Percentiles rank a stretch among this genome's conserved stretches.
Evolutionary conservation across 768 basidiomycete species (phyloP).

Genomic region (Hysterangium stoloniferum): DNA sequence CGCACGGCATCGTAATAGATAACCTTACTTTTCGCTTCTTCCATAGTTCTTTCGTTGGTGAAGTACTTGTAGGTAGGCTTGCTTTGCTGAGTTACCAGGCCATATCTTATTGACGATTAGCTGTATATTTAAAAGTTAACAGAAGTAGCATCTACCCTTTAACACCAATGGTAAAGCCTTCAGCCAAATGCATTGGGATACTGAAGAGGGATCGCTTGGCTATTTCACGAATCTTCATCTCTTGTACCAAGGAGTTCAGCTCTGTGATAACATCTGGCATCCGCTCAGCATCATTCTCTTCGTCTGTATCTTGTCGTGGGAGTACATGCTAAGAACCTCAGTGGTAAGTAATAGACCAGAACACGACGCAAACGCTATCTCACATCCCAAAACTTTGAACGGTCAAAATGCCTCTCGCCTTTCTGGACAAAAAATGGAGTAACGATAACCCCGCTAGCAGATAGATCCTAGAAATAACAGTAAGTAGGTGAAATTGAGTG

Average conservation of each 20-base stretch:
- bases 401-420: conserved; percentile 57
- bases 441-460: conserved; percentile 67
- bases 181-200: conserved; percentile 71
- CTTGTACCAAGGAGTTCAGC: conserved; percentile 20
- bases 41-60: conserved; percentile 72
- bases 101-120: conserved; percentile 49
- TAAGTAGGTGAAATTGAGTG: neutral
- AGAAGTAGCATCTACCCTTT: conserved; percentile 53
- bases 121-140: neutral
- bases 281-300: conserved; percentile 39
- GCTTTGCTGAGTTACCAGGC: conserved; percentile 80
- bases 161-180: conserved; percentile 67
- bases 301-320: conserved; percentile 33
- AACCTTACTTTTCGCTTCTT: conserved; percentile 63
- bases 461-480: conserved; percentile 53
- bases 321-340: conserved; percentile 56
- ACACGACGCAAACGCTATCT: conserved; percentile 17
- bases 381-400: conserved; percentile 74
- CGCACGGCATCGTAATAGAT: conserved; percentile 67
- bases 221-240: conserved; percentile 75
- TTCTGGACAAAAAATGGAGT: conserved; percentile 88
- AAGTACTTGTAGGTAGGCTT: conserved; percentile 81
- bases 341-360: conserved; percentile 2
- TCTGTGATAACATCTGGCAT: conserved; percentile 65
- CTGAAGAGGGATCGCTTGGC: conserved; percentile 80